A percentile compares a stretch with the other conserved stretches of the same genome.
These are phyloP conservation scores for Phyllostachys edulis DNA, from an alignment of 176 grass and related monocot genomes.

Conservation along the genomic window DNA sequence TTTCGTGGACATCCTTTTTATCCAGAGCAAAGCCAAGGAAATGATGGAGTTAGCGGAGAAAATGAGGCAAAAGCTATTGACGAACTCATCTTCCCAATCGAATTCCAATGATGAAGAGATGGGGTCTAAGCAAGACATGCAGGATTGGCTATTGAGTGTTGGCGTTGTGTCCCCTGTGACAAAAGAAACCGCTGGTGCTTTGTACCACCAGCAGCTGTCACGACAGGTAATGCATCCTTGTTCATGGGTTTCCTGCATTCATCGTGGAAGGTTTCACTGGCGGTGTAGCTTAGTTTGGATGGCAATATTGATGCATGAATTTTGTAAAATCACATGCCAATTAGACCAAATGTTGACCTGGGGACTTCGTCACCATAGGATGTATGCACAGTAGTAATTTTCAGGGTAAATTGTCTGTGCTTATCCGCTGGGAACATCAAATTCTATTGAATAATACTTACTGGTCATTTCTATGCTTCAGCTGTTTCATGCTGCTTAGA, in stretches of 20 bases:
- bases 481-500: neutral
- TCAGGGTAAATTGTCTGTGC: neutral
- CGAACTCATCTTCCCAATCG: constrained; percentile 48
- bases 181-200: constrained; percentile 94
- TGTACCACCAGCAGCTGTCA: constrained; percentile 95
- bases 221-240: constrained; percentile 58
- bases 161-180: constrained; percentile 92
- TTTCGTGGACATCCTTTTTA: neutral
- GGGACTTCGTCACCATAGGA: neutral
- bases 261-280: neutral
- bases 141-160: constrained; percentile 94
- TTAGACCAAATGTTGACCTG: neutral
- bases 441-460: neutral
- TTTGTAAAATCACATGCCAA: neutral
- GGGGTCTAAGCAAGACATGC: constrained; percentile 98
- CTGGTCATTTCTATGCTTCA: constrained; percentile 7
- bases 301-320: neutral
- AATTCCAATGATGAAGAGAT: constrained; percentile 89
- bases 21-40: constrained; percentile 97
- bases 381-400: neutral
- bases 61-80: constrained; percentile 89
- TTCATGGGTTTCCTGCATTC: constrained; percentile 19
- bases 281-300: neutral
- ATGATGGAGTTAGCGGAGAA: constrained; percentile 97
- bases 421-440: neutral